phyloP scores from a whole-genome alignment of 495 filamentous ascomycete species.

The Xylaria curta region DNA sequence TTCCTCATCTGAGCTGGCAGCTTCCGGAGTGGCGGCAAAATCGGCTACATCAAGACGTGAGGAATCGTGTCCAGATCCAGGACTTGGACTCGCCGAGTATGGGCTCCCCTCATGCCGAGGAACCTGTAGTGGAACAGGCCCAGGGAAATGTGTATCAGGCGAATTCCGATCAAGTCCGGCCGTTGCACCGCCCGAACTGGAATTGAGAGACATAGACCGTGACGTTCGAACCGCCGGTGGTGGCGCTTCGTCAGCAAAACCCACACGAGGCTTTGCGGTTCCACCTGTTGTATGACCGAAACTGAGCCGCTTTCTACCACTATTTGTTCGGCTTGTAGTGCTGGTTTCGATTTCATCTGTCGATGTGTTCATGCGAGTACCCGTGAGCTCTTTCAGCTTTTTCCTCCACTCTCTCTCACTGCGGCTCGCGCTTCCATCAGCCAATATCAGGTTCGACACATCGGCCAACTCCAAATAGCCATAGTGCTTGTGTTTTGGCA shows the following conservation, averaged over 20 bases:
- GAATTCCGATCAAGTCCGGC: not conserved
- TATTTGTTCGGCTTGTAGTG: slow-evolving; percentile 66
- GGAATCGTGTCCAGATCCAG: slow-evolving; percentile 39
- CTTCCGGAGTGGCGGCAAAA: slow-evolving; percentile 56
- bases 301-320: slow-evolving; percentile 70
- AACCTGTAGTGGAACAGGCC: slow-evolving; percentile 26
- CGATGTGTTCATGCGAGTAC: slow-evolving; percentile 70
- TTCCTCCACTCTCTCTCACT: slow-evolving; percentile 88
- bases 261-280: slow-evolving; percentile 54
- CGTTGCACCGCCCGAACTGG: slow-evolving; percentile 46
- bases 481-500: slow-evolving; percentile 86
- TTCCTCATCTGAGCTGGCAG: slow-evolving; percentile 65
- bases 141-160: slow-evolving; percentile 17
- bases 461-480: slow-evolving; percentile 91
- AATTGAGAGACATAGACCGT: slow-evolving; percentile 54
- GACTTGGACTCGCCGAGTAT: slow-evolving; percentile 28
- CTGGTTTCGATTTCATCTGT: slow-evolving; percentile 51
- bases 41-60: slow-evolving; percentile 45
- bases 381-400: slow-evolving; percentile 87
- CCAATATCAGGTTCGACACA: slow-evolving; percentile 77
- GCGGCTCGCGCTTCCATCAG: slow-evolving; percentile 79
- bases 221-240: slow-evolving; percentile 58
- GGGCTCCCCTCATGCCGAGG: slow-evolving; percentile 32
- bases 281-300: slow-evolving; percentile 55
- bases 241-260: slow-evolving; percentile 67